These are phyloP conservation scores for Hydrangea macrophylla DNA, from an alignment of 148 eudicot genomes.

Conservation along the genomic window DNA sequence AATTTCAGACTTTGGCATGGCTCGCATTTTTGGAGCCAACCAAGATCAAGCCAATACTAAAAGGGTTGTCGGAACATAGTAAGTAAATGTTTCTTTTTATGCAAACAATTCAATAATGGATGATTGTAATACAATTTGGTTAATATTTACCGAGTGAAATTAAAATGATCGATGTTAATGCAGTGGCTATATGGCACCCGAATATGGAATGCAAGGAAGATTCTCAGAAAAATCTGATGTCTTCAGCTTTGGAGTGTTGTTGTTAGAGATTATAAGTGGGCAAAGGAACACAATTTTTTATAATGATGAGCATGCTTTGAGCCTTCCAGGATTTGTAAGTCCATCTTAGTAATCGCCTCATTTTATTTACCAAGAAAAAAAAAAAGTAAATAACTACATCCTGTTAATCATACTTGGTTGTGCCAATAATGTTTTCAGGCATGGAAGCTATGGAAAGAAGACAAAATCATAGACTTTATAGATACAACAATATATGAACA, in stretches of 20 bases:
- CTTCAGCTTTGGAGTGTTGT: conserved; percentile 47
- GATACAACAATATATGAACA: conserved; percentile 15
- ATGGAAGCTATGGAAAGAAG: conserved; percentile 39
- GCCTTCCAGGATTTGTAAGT: conserved; percentile 46
- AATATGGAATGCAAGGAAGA: conserved; percentile 48
- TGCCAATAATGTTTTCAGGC: conserved; percentile 20
- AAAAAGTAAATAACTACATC: too few relatives aligned
- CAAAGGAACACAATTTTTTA: conserved; percentile 26
- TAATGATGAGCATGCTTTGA: conserved; percentile 19
- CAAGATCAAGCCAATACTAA: conserved; percentile 32
- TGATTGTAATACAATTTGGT: background rate
- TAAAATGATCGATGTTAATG: background rate
- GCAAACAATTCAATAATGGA: background rate
- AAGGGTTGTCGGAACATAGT: conserved; percentile 46
- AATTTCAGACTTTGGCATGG: conserved; percentile 44
- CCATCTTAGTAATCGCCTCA: background rate
- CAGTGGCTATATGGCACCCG: conserved; percentile 58
- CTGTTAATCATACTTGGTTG: too few relatives aligned
- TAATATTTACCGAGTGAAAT: background rate
- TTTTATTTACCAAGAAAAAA: too few relatives aligned
- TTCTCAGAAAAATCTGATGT: conserved; percentile 59
- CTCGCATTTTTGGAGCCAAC: conserved; percentile 35
- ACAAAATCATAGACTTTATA: conserved; percentile 12
- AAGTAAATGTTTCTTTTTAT: conserved; percentile 11
- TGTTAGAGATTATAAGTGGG: conserved; percentile 47